Percentiles rank a stretch among this genome's conserved stretches.
phyloP scores from a whole-genome alignment of 202 grass and related monocot genomes.

The Sporobolus alterniflorus region DNA sequence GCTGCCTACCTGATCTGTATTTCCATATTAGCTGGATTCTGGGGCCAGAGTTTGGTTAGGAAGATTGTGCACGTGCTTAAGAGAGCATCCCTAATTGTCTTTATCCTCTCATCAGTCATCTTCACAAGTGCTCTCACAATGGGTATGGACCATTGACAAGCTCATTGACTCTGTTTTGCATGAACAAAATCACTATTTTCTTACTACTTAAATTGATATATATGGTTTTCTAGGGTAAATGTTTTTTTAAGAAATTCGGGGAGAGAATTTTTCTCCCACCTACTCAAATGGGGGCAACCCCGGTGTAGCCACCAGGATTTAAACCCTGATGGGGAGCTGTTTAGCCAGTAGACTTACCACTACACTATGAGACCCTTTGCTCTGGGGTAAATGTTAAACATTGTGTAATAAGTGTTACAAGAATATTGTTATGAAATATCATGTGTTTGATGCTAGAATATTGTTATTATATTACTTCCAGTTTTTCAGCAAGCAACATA shows the following conservation, averaged over 20 bases:
- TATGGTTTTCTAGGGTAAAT: not conserved
- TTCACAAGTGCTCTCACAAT: constrained; percentile 90
- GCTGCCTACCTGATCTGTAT: constrained; percentile 82
- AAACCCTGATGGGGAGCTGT: too few species aligned
- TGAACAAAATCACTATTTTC: not conserved
- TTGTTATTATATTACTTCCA: too few species aligned
- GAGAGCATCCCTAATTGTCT: constrained; percentile 88
- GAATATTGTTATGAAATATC: not conserved
- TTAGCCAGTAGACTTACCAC: too few species aligned
- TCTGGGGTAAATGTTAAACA: not conserved
- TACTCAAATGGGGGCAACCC: too few species aligned
- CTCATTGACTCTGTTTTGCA: not conserved
- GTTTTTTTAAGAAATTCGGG: too few species aligned
- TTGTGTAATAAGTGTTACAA: not conserved
- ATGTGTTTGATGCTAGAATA: too few species aligned
- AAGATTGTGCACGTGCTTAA: constrained; percentile 81
- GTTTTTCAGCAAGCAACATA: not conserved
- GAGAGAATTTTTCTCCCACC: too few species aligned
- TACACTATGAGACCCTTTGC: too few species aligned
- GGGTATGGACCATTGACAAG: constrained; percentile 48
- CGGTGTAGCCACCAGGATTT: too few species aligned
- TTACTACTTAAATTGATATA: not conserved
- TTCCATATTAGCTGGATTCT: constrained; percentile 91
- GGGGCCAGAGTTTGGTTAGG: constrained; percentile 89
- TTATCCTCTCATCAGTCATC: constrained; percentile 95